These are phyloP conservation scores for Hypoxylon sp. DNA, from an alignment of 2,329 filamentous ascomycete genomes.

Conservation along the genomic window DNA sequence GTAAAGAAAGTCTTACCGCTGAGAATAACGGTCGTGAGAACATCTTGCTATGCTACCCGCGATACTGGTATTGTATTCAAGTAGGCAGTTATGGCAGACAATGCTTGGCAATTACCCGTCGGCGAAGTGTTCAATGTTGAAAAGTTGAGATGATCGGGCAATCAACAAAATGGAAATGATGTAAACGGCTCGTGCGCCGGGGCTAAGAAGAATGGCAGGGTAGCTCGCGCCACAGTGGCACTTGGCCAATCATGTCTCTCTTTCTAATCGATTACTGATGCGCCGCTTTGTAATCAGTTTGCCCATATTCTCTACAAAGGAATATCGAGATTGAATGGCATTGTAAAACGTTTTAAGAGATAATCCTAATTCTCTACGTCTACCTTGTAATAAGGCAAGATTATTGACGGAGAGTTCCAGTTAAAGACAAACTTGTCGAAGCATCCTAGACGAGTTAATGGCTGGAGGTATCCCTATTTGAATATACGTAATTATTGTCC, in stretches of 20 bases:
- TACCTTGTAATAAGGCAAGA: background rate
- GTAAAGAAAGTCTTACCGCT: constrained; percentile 42
- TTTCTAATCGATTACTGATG: constrained; percentile 18
- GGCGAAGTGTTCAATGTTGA: constrained; percentile 7
- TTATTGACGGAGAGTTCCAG: background rate
- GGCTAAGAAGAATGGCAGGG: constrained; percentile 29
- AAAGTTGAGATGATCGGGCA: constrained; percentile 30
- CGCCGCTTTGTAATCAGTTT: background rate
- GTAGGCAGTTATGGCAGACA: background rate
- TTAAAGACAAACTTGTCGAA: no score
- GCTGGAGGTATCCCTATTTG: background rate
- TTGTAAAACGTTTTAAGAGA: background rate
- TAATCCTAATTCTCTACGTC: background rate
- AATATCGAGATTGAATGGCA: background rate
- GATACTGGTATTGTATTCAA: constrained; percentile 4
- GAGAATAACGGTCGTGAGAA: constrained; percentile 48
- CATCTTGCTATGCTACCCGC: constrained; percentile 38
- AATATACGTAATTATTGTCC: background rate
- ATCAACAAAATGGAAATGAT: constrained; percentile 32
- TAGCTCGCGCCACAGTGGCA: constrained; percentile 36
- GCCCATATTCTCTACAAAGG: background rate
- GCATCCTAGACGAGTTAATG: background rate
- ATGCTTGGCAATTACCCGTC: background rate
- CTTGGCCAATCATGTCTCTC: constrained; percentile 21
- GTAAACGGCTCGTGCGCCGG: constrained; percentile 38